phyloP scores from a whole-genome alignment of 345 rosid genomes.

The Reutealis trisperma region DNA sequence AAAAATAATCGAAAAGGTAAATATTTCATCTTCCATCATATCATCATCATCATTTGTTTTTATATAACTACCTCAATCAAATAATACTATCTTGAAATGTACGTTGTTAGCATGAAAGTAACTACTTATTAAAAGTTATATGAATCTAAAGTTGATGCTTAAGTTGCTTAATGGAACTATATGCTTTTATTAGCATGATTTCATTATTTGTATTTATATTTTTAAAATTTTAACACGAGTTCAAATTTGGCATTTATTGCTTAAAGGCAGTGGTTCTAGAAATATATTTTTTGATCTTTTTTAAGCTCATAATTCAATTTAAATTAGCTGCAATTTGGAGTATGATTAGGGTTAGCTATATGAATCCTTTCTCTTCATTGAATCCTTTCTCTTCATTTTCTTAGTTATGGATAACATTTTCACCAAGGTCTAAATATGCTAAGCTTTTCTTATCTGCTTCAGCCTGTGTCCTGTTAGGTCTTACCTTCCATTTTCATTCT shows the following conservation, averaged over 20 bases:
- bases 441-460: background rate
- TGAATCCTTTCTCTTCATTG: background rate
- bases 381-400: background rate
- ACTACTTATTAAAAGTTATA: background rate
- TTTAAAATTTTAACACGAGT: background rate
- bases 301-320: too few species aligned
- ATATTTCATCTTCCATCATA: background rate
- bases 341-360: background rate
- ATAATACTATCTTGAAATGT: background rate
- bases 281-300: too few species aligned
- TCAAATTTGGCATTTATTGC: background rate
- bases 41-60: too few species aligned
- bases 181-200: background rate
- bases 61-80: background rate
- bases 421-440: background rate
- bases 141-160: background rate
- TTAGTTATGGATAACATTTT: background rate
- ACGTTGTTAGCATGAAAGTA: background rate
- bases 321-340: background rate
- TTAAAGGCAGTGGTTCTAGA: background rate
- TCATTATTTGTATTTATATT: background rate
- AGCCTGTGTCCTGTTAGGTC: too few species aligned
- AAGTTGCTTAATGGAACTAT: background rate
- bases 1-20: background rate
- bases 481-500: too few species aligned